These are phyloP conservation scores for Chenopodium berlandieri DNA, from an alignment of 148 eudicot genomes.

Conservation along the genomic window DNA sequence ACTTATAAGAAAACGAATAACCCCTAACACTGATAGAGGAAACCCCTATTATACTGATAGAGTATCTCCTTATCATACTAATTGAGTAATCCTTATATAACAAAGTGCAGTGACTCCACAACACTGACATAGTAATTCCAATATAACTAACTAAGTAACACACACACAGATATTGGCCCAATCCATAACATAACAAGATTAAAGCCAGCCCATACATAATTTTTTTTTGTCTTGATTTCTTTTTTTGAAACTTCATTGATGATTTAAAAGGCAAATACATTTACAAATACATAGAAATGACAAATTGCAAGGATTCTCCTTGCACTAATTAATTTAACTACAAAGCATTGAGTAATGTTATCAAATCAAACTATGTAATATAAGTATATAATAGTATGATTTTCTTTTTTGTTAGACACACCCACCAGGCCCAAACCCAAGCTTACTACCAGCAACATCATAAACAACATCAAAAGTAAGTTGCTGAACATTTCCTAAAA, in stretches of 20 bases:
- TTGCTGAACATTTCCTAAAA: conserved; percentile 71
- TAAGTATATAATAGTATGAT: background rate
- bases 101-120: too few species aligned
- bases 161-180: background rate
- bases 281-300: background rate
- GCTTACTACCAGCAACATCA: conserved; percentile 63
- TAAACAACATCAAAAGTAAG: conserved; percentile 59
- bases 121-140: too few species aligned
- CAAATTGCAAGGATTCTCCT: conserved; percentile 8
- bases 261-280: background rate
- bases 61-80: too few species aligned
- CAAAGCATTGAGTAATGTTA: background rate
- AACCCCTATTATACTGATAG: too few species aligned
- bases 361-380: background rate
- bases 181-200: background rate
- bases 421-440: conserved; percentile 66
- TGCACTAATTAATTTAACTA: background rate
- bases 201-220: background rate
- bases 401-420: conserved; percentile 26
- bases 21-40: too few species aligned
- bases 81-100: too few species aligned
- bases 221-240: background rate
- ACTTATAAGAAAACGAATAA: too few species aligned
- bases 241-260: background rate
- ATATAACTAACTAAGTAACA: too few species aligned